phyloP scores from a whole-genome alignment of 306 rosid genomes.

The Gastrolobium villosum region DNA sequence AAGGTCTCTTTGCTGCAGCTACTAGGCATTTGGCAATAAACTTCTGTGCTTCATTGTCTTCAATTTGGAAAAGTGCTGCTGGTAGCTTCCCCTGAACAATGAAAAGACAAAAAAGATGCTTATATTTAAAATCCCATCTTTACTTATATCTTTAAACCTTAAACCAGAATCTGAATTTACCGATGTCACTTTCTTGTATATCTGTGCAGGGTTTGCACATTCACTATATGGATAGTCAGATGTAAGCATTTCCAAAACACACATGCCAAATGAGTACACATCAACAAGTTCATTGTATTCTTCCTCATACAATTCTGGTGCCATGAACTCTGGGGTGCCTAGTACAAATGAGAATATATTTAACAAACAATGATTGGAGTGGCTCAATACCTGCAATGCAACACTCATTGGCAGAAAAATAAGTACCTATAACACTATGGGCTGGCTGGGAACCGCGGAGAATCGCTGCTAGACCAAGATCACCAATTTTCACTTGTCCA shows the following conservation, averaged over 20 bases:
- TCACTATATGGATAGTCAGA: constrained; percentile 87
- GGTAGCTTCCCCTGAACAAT: constrained; percentile 88
- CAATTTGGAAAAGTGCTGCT: constrained; percentile 68
- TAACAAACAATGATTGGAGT: background rate
- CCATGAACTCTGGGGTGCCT: constrained; percentile 99
- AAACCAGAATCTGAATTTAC: constrained; percentile 55
- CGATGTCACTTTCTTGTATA: constrained; percentile 93
- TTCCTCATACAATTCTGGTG: constrained; percentile 92
- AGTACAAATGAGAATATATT: background rate
- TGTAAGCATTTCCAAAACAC: constrained; percentile 90
- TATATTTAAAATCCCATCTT: constrained; percentile 27
- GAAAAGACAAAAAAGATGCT: constrained; percentile 30
- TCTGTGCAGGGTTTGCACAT: constrained; percentile 89
- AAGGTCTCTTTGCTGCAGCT: constrained; percentile 66
- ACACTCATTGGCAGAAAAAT: constrained; percentile 28
- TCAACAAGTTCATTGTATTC: constrained; percentile 93
- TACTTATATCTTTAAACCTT: background rate
- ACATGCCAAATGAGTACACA: constrained; percentile 96
- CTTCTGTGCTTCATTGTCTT: constrained; percentile 70
- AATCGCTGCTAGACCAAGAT: constrained; percentile 86
- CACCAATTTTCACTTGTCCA: constrained; percentile 94
- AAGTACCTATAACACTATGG: constrained; percentile 88
- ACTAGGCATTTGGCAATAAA: constrained; percentile 80
- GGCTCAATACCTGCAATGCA: constrained; percentile 3
- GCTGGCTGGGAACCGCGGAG: constrained; percentile 78